Percentiles rank a stretch among this genome's conserved stretches.
These are phyloP conservation scores for Coniochaeta ligniaria DNA, from an alignment of 2,329 filamentous ascomycete genomes.

Conservation along the genomic window DNA sequence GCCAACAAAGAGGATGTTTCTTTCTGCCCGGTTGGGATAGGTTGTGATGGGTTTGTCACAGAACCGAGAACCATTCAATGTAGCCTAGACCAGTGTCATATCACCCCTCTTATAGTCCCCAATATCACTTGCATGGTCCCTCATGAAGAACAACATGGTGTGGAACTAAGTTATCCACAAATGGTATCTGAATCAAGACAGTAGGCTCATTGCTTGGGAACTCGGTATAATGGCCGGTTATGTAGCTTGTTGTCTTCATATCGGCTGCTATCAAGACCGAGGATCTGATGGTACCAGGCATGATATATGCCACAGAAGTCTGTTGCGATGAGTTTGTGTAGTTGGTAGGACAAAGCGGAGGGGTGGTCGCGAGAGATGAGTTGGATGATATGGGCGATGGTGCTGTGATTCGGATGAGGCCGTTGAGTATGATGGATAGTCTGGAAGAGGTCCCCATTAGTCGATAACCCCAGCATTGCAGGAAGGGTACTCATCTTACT, in stretches of 20 bases:
- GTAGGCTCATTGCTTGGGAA: conserved; percentile 25
- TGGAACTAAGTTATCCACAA: conserved; percentile 15
- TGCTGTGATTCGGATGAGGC: conserved; percentile 22
- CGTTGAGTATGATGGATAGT: conserved; percentile 22
- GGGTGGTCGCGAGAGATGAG: conserved; percentile 1
- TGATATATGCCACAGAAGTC: conserved; percentile 17
- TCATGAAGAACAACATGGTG: conserved; percentile 21
- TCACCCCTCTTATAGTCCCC: too few relatives aligned
- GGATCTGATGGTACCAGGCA: conserved; percentile 21
- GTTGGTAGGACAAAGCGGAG: background rate
- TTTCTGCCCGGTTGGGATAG: too few relatives aligned
- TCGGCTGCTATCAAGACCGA: conserved; percentile 24
- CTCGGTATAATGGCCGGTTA: conserved; percentile 23
- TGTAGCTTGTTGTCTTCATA: conserved; percentile 15
- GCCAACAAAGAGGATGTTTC: too few relatives aligned
- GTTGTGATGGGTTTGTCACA: too few relatives aligned
- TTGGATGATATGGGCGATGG: conserved; percentile 10
- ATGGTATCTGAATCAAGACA: conserved; percentile 23
- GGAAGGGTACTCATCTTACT: conserved; percentile 12
- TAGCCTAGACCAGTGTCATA: too few relatives aligned
- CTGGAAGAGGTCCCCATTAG: conserved; percentile 7
- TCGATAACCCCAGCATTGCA: background rate
- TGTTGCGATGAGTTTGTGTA: background rate
- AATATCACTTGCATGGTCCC: conserved; percentile 16
- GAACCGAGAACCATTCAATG: too few relatives aligned